phyloP scores from a whole-genome alignment of 2,329 filamentous ascomycete species.

The Catunica adiposa region DNA sequence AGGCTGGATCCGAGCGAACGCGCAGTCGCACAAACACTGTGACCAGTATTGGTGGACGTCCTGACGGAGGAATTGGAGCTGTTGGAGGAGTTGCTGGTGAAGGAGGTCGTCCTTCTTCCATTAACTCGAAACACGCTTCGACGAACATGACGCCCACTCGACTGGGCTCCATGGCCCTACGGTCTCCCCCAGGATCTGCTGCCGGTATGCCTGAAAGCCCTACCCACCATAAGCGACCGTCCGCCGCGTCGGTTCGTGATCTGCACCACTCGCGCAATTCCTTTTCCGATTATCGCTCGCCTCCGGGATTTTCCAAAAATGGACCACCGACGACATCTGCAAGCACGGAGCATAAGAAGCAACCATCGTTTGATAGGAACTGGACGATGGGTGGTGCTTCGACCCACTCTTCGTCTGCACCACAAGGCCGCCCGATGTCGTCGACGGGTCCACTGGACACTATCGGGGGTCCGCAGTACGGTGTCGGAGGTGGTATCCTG shows the following conservation, averaged over 20 bases:
- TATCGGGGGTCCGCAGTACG: constrained; percentile 12
- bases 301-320: constrained; percentile 77
- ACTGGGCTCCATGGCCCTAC: constrained; percentile 20
- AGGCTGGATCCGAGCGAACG: constrained; percentile 38
- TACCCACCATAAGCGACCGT: constrained; percentile 41
- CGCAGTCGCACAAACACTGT: constrained; percentile 43
- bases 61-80: constrained; percentile 18
- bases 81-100: constrained; percentile 15
- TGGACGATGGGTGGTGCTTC: constrained; percentile 46
- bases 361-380: constrained; percentile 53
- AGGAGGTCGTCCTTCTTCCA: constrained; percentile 27
- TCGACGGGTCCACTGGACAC: constrained; percentile 35
- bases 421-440: constrained; percentile 29
- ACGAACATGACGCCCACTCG: constrained; percentile 32
- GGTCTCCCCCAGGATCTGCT: constrained; percentile 11
- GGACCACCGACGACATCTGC: constrained; percentile 20
- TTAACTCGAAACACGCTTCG: constrained; percentile 33
- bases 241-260: constrained; percentile 66
- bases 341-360: constrained; percentile 37
- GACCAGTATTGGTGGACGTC: constrained; percentile 27
- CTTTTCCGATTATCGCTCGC: constrained; percentile 25
- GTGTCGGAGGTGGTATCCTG: constrained; percentile 17
- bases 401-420: constrained; percentile 10
- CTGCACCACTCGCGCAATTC: constrained; percentile 55
- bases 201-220: constrained; percentile 27